These are phyloP conservation scores for Blastobotrys proliferans DNA, from an alignment of 1,139 yeast species.

Conservation along the genomic window DNA sequence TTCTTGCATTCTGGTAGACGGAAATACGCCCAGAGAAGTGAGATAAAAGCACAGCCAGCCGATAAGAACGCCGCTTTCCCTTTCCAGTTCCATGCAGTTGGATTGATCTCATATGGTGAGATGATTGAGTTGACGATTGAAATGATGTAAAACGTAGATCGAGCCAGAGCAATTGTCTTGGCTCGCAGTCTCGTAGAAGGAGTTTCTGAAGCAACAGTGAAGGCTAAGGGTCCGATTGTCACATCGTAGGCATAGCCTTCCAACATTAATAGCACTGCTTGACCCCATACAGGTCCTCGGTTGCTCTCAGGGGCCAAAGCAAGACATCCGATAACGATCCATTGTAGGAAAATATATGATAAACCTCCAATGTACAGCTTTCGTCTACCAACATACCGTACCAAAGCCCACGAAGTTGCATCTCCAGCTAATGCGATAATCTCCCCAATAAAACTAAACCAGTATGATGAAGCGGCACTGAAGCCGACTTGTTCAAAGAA, in stretches of 20 bases:
- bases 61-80: constrained; percentile 58
- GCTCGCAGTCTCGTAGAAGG: constrained; percentile 52
- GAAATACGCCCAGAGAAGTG: constrained; percentile 42
- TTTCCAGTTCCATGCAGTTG: constrained; percentile 52
- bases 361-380: constrained; percentile 45
- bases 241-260: constrained; percentile 42
- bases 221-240: constrained; percentile 54
- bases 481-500: constrained; percentile 24
- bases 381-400: constrained; percentile 46
- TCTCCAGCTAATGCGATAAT: constrained; percentile 52
- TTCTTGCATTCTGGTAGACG: constrained; percentile 56
- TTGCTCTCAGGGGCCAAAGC: constrained; percentile 11
- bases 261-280: constrained; percentile 17
- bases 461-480: constrained; percentile 47
- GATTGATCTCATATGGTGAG: constrained; percentile 56
- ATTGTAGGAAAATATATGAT: constrained; percentile 33
- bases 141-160: constrained; percentile 41
- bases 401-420: constrained; percentile 47
- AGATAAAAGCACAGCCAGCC: constrained; percentile 44
- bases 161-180: constrained; percentile 51
- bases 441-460: constrained; percentile 46
- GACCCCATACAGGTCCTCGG: constrained; percentile 15
- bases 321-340: constrained; percentile 32
- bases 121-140: constrained; percentile 41
- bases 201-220: constrained; percentile 52